Evolutionary conservation across 140 eudicot genomes (phyloP), one percentile per base, ranked within the genome.

Genomic region (Flaveria floridana): DNA sequence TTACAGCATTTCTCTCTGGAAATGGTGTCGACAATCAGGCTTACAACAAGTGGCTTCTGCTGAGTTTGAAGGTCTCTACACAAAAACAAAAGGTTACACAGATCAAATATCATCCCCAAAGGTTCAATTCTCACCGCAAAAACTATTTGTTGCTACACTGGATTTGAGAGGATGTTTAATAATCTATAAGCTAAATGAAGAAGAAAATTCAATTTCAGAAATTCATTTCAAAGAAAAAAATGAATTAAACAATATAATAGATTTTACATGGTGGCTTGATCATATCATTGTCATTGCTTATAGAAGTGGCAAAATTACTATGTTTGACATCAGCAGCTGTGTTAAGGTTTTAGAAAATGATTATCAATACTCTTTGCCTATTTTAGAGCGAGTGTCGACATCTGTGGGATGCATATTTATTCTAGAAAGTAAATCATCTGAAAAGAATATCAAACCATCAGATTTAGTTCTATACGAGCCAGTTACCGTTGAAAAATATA

Each of bases 181-280:
- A 64, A 74, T 78, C 18, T 90, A 84, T 76, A 86, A 88, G 74
- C 69, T 88, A 79, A 85, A 84, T 70, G 78, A 83, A 56, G 79
- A 85, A 51, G 83, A 34, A 34, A 34, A 59, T 47, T 51, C 34
- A 42, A 70, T 88, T 63, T 84, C 85, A 28, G 77, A 23, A 75
- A 57, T 85, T 55, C 57, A 73, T 76, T 73, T 64, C 69, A 82
- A 81, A 70, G 84, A 78, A 68, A 85, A 71, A 50, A 34, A 48
- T 16, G 70, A 78, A 59, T 44, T 88, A 68, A 75, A 64, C 30
- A 86, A 87, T 76, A 52, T 90, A 67, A 61, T 82, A 42, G 97
- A 94, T 84, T 94, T 94, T 59, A 82, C 97, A 73, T 94, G 99
- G 99, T 94, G 99, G 99, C 83, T 86, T 57, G 95, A 90, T 70